Percentiles rank a stretch among this genome's conserved stretches.
phyloP scores from a whole-genome alignment of 225 moss, liverwort and hornwort genomes.

The Physcomitrium patens region DNA sequence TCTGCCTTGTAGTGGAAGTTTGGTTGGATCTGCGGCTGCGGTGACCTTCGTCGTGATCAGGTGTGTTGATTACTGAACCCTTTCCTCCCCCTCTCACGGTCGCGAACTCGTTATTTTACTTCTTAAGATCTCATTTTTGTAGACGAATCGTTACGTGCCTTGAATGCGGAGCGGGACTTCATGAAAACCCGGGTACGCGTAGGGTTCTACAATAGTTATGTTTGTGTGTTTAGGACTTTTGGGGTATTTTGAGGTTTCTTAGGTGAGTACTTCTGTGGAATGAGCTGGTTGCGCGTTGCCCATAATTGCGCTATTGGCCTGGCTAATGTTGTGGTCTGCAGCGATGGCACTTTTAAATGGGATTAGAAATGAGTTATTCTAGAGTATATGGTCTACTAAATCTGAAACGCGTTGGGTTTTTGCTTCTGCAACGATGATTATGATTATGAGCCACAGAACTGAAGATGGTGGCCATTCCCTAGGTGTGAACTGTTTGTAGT shows the following conservation, averaged over 20 bases:
- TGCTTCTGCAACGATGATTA: conserved; percentile 10
- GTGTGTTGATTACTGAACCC: background rate
- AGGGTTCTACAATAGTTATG: background rate
- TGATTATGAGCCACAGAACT: background rate
- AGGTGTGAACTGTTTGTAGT: background rate
- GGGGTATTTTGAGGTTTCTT: background rate
- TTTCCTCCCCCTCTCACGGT: background rate
- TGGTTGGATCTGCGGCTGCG: background rate
- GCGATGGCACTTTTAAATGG: conserved; percentile 13
- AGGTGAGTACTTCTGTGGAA: no score
- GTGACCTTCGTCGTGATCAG: background rate
- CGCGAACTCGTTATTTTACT: background rate
- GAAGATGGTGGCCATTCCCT: background rate
- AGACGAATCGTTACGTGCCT: background rate
- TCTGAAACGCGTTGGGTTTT: background rate
- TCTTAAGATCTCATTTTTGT: background rate
- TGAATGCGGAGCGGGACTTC: background rate
- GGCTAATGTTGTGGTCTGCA: no score
- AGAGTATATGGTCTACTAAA: background rate
- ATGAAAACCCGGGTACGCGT: background rate
- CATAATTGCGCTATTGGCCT: background rate
- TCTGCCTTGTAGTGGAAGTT: background rate
- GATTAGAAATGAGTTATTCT: background rate
- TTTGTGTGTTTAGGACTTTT: background rate
- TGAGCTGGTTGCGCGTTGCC: background rate